phyloP scores from a whole-genome alignment of 768 basidiomycete species.

The Suillus brevipes region DNA sequence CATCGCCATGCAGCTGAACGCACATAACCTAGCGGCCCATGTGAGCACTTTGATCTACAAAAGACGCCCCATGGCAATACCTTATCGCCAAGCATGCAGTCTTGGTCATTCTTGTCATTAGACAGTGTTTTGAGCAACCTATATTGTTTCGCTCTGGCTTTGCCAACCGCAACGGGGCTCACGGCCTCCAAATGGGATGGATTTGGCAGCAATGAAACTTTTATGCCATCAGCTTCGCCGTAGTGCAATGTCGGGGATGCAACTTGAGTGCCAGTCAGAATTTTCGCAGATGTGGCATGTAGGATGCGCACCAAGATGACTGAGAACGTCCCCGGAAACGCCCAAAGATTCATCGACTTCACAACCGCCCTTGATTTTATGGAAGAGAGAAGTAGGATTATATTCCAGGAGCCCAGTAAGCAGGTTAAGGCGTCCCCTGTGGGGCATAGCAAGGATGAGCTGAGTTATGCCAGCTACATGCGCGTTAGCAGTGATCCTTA shows the following conservation, averaged over 20 bases:
- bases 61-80: slow-evolving; percentile 9
- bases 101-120: slow-evolving; percentile 22
- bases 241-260: slow-evolving; percentile 67
- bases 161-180: slow-evolving; percentile 84
- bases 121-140: slow-evolving; percentile 69
- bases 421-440: slow-evolving; percentile 84
- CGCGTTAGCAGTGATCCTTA: not conserved
- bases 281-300: not conserved
- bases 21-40: slow-evolving; percentile 75
- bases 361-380: slow-evolving; percentile 81
- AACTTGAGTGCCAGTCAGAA: slow-evolving; percentile 36
- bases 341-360: slow-evolving; percentile 68
- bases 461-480: slow-evolving; percentile 63
- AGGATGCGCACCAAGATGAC: slow-evolving; percentile 64
- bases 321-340: slow-evolving; percentile 83
- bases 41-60: not conserved
- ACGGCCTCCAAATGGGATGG: slow-evolving; percentile 89
- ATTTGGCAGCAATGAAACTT: slow-evolving; percentile 78
- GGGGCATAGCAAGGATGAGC: slow-evolving; percentile 83
- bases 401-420: slow-evolving; percentile 75
- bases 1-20: slow-evolving; percentile 90
- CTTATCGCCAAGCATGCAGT: slow-evolving; percentile 34
- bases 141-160: slow-evolving; percentile 89
- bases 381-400: slow-evolving; percentile 69
- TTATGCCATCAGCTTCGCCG: slow-evolving; percentile 50